A percentile compares a stretch with the other conserved stretches of the same genome.
Evolutionary conservation across 1,139 yeast species (phyloP).

Genomic region (Lodderomyces pseudojiufengensis): DNA sequence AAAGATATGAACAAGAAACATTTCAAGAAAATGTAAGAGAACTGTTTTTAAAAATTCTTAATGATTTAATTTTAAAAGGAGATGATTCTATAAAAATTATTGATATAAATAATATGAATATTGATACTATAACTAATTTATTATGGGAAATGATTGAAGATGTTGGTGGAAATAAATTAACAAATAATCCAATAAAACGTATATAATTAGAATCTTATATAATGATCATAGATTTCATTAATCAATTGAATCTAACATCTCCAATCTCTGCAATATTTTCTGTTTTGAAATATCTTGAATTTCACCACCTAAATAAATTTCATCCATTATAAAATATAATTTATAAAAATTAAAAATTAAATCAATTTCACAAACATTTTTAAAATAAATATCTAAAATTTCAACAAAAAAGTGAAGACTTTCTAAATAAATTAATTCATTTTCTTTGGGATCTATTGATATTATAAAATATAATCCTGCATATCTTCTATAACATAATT

Average conservation of each 20-base stretch:
- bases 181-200: constrained; percentile 14
- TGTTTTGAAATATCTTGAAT: constrained; percentile 68
- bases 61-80: constrained; percentile 11
- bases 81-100: constrained; percentile 41
- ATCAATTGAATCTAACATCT: constrained; percentile 44
- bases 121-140: constrained; percentile 49
- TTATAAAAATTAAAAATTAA: constrained; percentile 78
- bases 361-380: constrained; percentile 93
- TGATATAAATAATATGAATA: constrained; percentile 57
- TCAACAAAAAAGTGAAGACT: constrained; percentile 88
- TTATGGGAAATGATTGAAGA: constrained; percentile 26
- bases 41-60: constrained; percentile 51
- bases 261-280: constrained; percentile 51
- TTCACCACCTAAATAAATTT: constrained; percentile 75
- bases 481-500: constrained; percentile 81
- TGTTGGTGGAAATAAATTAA: constrained; percentile 14
- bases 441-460: constrained; percentile 71
- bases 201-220: too few species aligned
- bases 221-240: too few species aligned
- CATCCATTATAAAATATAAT: constrained; percentile 68
- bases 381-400: constrained; percentile 77
- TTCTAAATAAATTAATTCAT: constrained; percentile 78
- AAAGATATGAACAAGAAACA: constrained; percentile 73
- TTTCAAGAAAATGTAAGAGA: constrained; percentile 69
- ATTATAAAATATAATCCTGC: constrained; percentile 88